Evolutionary conservation across 768 basidiomycete genomes (phyloP), one percentile per base, ranked within the genome.

Genomic region (Tephrocybe sp.): DNA sequence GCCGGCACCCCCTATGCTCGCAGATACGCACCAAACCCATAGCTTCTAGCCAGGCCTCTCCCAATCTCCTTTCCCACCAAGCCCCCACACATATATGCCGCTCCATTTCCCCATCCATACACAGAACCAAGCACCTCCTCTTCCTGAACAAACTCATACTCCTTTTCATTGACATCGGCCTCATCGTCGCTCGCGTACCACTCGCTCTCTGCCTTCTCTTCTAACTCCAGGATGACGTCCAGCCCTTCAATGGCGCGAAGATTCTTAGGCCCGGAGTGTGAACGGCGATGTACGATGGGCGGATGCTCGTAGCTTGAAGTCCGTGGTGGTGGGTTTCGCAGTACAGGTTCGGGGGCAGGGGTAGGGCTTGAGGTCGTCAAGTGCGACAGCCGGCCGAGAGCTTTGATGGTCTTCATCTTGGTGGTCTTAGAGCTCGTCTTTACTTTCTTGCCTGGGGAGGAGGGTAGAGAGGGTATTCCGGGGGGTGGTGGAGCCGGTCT

Each of bases 401-500:
- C 26, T 26, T 26, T 26, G 26, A 26, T 3, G 26, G 26, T 4
- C 26, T 26, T 26, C 40, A 23, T 41, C 10, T 12, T 12, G 23
- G 20, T 41, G 11, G 30, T 20, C 34, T 31, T 36, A 10, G 42
- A 17, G 5, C 17, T 36, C 8, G 39, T 26, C 26, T 26, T 26
- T 7, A 26, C 16, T 19, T 42, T 41, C 20, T 42, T 52, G 20
- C 13, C 41, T 1, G 34, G 45, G 5, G 34, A 45, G 3, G 13
- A n/a, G 19, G 43, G 26, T 2, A 35, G 19, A 23, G 43, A 39
- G 4, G 41, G 38, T 14, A 34, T 13, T 12, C 7, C 26, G 7
- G 42, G 38, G 9, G 49, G 53, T 4, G 52, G 52, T 6, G 52
- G 55, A 9, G 48, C 55, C 11, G 55, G 51, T 14, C 48, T 31